phyloP scores from a whole-genome alignment of 108 stramenopile species.

The Stephanodiscus minutulus region DNA sequence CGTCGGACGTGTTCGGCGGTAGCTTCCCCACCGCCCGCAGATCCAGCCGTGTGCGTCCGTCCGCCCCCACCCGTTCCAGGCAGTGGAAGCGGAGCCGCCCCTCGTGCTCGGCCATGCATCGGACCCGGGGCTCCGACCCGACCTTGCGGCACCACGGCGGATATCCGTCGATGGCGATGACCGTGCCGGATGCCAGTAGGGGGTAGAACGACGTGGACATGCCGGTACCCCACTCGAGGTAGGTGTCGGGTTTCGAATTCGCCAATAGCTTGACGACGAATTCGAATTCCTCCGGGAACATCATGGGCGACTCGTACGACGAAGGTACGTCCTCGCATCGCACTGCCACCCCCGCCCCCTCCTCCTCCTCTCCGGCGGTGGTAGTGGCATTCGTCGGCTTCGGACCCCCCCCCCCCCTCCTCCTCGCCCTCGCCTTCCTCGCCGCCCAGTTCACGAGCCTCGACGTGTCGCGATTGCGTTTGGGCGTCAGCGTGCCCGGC shows the following conservation, averaged over 20 bases:
- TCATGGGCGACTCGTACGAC: constrained; percentile 15
- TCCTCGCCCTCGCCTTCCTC: not conserved
- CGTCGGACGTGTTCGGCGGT: not conserved
- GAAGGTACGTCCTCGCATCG: constrained; percentile 11
- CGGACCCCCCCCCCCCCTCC: not conserved
- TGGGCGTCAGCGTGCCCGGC: not conserved
- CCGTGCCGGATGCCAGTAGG: constrained; percentile 17
- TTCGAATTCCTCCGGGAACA: constrained; percentile 30
- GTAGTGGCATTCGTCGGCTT: not conserved
- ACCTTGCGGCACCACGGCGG: constrained; percentile 33
- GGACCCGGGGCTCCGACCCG: constrained; percentile 16
- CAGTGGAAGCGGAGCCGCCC: constrained; percentile 19
- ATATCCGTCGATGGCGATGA: constrained; percentile 28
- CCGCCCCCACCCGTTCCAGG: constrained; percentile 8
- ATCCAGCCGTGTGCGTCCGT: constrained; percentile 2
- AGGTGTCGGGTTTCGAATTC: constrained; percentile 9
- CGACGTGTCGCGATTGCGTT: not conserved
- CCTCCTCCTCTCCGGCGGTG: too few species aligned
- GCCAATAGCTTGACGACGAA: constrained; percentile 22
- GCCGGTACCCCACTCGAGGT: constrained; percentile 35
- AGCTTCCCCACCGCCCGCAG: constrained; percentile 10
- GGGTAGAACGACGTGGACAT: constrained; percentile 31
- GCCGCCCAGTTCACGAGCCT: not conserved
- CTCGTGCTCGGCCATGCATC: constrained; percentile 13
- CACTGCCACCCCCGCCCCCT: not conserved